Conservation (phyloP, 2,329 filamentous ascomycete species). For the Berkeleyomyces rouxiae region DNA sequence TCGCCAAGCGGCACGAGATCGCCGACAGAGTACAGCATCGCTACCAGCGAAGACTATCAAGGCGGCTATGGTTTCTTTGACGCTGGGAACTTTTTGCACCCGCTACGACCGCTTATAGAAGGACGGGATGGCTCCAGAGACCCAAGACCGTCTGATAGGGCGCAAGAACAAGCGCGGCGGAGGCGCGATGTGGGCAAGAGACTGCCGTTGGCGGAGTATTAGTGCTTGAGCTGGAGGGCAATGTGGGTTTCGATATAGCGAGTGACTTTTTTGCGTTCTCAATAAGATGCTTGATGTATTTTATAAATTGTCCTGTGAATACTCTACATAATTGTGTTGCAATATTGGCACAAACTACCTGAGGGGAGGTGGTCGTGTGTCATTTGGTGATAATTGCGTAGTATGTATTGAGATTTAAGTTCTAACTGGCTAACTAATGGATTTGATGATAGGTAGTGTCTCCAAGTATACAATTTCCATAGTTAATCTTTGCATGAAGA, state of each 20-base stretch:
- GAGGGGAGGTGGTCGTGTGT: too few relatives aligned
- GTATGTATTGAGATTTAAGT: too few relatives aligned
- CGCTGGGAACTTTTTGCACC: slow-evolving; percentile 82
- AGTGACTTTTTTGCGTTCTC: neutral
- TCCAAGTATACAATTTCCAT: too few relatives aligned
- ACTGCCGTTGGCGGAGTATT: slow-evolving; percentile 54
- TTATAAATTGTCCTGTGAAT: too few relatives aligned
- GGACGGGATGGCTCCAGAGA: slow-evolving; percentile 41
- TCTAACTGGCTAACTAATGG: too few relatives aligned
- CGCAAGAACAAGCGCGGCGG: slow-evolving; percentile 37
- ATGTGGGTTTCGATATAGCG: neutral
- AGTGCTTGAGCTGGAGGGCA: slow-evolving; percentile 13
- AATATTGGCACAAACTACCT: too few relatives aligned
- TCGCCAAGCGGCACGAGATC: slow-evolving; percentile 35
- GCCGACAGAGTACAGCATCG: slow-evolving; percentile 48
- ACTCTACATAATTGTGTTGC: too few relatives aligned
- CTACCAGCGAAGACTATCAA: slow-evolving; percentile 69
- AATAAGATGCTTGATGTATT: neutral
- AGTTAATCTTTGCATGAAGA: too few relatives aligned
- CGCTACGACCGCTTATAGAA: slow-evolving; percentile 39
- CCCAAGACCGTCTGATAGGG: slow-evolving; percentile 39
- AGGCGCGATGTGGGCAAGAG: slow-evolving; percentile 60
- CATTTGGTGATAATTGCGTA: too few relatives aligned
- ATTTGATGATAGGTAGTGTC: too few relatives aligned
- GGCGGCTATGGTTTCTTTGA: slow-evolving; percentile 96